Evolutionary conservation across 2,329 filamentous ascomycete genomes (phyloP), one percentile per base, ranked within the genome.

Genomic region (Trichoderma sp.): DNA sequence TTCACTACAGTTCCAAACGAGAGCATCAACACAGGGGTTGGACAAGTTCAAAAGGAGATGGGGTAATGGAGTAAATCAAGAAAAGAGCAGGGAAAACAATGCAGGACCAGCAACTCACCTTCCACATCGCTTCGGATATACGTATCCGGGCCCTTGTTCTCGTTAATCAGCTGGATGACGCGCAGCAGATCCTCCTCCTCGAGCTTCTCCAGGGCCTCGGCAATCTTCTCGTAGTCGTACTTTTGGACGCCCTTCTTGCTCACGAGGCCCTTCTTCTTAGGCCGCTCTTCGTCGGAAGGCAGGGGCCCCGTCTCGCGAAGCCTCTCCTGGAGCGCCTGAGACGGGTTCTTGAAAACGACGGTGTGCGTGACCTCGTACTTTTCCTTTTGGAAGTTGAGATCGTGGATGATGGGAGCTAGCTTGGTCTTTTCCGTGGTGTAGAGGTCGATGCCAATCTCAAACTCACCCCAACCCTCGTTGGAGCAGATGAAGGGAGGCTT

Each of bases 381-480:
- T 73, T 91, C 86, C 75, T 91, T 87, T 76, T 89, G 87, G 82
- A 99, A 99, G 86, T 98, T 98, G 73, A 99, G 88, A 80, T 99
- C 96, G 82, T 99, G 96, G 65, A 86, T 84, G 75, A 99, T 86
- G 73, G 80, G 81, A 15, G 88, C 86, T 78, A 94, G 89, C 79
- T 97, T 95, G 72, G 91, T 92, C 86, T 98, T 98, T 82, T 96
- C 94, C 34, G 92, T 90, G 57, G 92, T 93, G 79, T 91, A 92
- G 76, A 97, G 88, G 74, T 93, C 90, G 78, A 98, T 96, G 62
- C 86, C 87, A 90, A 99, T 95, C 80, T 98, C 96, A 81, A 99
- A 99, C 84, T 98, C 96, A 79, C 96, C 96, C 96, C 96, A 99
- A 76, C 96, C 96, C 83, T 98, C 93, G 83, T 99, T 97, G 74